Conservation (phyloP, 2,329 filamentous ascomycete species). For the Neurospora crassa region DNA sequence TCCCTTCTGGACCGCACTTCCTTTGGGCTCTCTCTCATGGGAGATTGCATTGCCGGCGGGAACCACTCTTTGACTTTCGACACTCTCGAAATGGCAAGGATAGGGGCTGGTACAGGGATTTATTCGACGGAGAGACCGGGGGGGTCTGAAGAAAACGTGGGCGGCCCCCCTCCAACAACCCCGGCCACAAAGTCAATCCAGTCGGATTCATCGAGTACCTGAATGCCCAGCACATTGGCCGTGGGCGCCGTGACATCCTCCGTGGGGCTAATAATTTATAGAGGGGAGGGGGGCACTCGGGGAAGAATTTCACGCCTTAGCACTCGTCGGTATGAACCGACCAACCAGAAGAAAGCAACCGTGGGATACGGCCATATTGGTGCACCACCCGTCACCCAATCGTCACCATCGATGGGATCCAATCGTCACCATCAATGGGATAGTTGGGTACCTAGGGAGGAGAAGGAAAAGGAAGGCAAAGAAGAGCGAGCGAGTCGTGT, state of each 20-base stretch:
- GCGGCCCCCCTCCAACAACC: background rate
- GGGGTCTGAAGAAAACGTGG: background rate
- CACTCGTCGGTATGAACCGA: background rate
- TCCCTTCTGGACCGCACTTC: background rate
- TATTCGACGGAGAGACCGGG: background rate
- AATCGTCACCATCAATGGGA: background rate
- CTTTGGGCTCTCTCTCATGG: background rate
- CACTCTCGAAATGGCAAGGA: background rate
- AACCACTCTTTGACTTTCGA: background rate
- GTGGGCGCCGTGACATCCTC: background rate
- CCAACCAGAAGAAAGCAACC: background rate
- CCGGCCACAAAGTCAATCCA: background rate
- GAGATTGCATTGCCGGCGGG: background rate
- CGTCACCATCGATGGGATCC: background rate
- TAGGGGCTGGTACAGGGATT: background rate
- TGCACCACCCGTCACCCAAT: background rate
- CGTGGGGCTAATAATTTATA: background rate
- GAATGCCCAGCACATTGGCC: background rate
- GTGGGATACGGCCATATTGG: background rate
- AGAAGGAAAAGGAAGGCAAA: background rate
- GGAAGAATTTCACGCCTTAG: background rate
- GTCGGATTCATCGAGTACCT: background rate
- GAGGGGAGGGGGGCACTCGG: background rate
- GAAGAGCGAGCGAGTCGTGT: background rate
- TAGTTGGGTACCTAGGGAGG: background rate